Evolutionary conservation across 345 rosid genomes (phyloP).

Genomic region (Populus alba): DNA sequence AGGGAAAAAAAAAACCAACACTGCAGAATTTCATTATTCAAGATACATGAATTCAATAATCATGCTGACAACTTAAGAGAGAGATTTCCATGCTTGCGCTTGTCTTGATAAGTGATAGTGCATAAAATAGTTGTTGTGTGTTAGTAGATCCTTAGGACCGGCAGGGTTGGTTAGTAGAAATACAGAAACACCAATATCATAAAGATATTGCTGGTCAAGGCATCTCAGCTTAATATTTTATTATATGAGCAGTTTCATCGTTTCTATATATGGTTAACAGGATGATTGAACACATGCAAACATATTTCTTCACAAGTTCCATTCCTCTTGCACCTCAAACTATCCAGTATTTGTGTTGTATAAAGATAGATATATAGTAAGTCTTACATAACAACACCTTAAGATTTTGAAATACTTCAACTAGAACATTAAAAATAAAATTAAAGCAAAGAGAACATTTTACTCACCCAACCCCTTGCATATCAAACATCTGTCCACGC

Average conservation of each 20-base stretch:
- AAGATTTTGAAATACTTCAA: not conserved
- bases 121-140: not conserved
- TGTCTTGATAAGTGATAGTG: not conserved
- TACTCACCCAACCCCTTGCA: constrained; percentile 80
- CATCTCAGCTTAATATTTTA: not conserved
- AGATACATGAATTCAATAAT: too few species aligned
- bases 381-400: not conserved
- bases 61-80: too few species aligned
- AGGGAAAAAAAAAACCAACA: not conserved
- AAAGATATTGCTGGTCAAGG: not conserved
- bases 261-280: not conserved
- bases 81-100: too few species aligned
- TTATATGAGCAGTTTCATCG: not conserved
- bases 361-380: not conserved
- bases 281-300: not conserved
- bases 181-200: not conserved
- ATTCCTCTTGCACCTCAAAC: constrained; percentile 6
- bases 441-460: constrained; percentile 7
- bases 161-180: too few species aligned
- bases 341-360: not conserved
- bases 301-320: not conserved
- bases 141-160: too few species aligned
- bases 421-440: not conserved
- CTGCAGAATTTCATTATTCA: not conserved
- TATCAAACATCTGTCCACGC: constrained; percentile 94